Evolutionary conservation across 208 protist species (phyloP).

Genomic region (Crithidia expoeki): DNA sequence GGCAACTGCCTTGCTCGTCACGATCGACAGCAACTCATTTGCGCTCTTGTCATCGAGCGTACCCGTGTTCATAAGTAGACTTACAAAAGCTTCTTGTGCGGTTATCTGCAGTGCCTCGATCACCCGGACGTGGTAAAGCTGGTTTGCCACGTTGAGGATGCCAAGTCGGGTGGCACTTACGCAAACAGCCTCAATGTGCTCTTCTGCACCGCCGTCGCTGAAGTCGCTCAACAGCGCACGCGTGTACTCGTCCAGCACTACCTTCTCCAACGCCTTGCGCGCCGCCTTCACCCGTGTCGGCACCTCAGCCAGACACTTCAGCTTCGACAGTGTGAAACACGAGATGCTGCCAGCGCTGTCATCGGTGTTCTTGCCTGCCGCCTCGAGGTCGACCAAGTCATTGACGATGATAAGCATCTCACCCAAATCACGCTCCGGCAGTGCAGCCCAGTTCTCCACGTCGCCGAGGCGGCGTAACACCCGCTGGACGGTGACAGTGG

Average conservation of each 20-base stretch:
- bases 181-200: constrained; percentile 15
- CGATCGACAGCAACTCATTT: constrained; percentile 58
- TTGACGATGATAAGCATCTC: constrained; percentile 62
- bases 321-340: constrained; percentile 28
- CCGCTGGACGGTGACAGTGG: constrained; percentile 34
- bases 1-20: constrained; percentile 28
- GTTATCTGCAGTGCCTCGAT: constrained; percentile 42
- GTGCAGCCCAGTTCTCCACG: constrained; percentile 82
- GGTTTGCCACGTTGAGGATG: constrained; percentile 39
- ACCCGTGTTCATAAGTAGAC: constrained; percentile 52
- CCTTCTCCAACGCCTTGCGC: constrained; percentile 31
- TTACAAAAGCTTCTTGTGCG: constrained; percentile 52
- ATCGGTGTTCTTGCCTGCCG: constrained; percentile 14
- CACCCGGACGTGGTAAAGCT: constrained; percentile 29
- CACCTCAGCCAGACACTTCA: constrained; percentile 32
- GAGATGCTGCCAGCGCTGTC: constrained; percentile 16
- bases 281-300: constrained; percentile 28
- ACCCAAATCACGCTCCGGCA: constrained; percentile 83
- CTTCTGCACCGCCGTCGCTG: constrained; percentile 13
- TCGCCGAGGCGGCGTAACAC: constrained; percentile 48
- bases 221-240: constrained; percentile 18
- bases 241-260: constrained; percentile 35
- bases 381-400: constrained; percentile 48
- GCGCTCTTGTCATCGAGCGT: constrained; percentile 60
- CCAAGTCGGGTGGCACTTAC: constrained; percentile 40